These are phyloP conservation scores for Colletotrichum endophyticum DNA, from an alignment of 2,329 filamentous ascomycete species.

Conservation along the genomic window DNA sequence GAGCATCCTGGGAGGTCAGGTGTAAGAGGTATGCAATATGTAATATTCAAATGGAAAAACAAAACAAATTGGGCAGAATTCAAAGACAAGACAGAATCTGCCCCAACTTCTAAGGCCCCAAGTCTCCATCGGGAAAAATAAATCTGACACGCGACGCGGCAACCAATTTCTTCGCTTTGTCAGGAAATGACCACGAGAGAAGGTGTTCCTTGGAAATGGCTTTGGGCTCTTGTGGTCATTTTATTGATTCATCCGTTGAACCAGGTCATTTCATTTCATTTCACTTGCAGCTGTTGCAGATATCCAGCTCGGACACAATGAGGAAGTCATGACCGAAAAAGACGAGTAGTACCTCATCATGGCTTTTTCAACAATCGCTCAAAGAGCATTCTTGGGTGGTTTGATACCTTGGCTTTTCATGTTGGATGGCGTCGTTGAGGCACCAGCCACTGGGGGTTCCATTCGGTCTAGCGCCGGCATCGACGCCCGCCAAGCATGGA, in stretches of 20 bases:
- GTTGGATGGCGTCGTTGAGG: background rate
- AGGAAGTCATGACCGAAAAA: background rate
- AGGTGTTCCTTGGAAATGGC: background rate
- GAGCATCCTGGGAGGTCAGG: background rate
- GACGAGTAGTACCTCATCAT: background rate
- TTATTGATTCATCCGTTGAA: background rate
- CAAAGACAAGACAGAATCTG: background rate
- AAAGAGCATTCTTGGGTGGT: background rate
- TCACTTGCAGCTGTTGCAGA: background rate
- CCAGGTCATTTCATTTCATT: background rate
- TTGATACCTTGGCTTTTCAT: background rate
- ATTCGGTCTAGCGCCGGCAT: constrained; percentile 17
- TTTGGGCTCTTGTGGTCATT: background rate
- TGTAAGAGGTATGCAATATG: background rate
- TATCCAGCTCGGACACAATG: background rate
- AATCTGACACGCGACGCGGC: constrained; percentile 16
- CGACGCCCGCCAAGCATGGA: constrained; percentile 3
- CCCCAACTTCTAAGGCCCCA: background rate
- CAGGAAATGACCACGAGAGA: background rate
- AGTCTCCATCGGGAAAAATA: background rate
- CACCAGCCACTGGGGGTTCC: background rate
- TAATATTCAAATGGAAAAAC: background rate
- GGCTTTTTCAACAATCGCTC: background rate
- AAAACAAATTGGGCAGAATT: background rate
- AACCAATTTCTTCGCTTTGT: background rate